A percentile compares a stretch with the other conserved stretches of the same genome.
These are phyloP conservation scores for Neoascochyta sp. DNA, from an alignment of 2,329 filamentous ascomycete species.

Conservation along the genomic window DNA sequence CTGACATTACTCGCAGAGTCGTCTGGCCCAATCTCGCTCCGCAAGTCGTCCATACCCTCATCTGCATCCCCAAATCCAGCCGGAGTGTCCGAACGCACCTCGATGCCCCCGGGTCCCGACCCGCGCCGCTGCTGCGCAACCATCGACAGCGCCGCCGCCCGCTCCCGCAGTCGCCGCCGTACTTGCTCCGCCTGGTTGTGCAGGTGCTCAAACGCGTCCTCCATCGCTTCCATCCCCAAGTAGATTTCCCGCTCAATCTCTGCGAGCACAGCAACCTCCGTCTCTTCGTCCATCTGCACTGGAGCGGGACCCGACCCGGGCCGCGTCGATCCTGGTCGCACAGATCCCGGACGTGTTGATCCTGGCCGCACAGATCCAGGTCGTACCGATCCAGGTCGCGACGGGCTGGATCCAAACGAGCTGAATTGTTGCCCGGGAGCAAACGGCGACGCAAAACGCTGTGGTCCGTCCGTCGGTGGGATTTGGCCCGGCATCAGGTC, in stretches of 20 bases:
- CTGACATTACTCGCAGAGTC: conserved; percentile 79
- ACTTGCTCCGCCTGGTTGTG: conserved; percentile 81
- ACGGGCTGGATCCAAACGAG: conserved; percentile 28
- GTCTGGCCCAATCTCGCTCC: conserved; percentile 63
- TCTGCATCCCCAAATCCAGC: conserved; percentile 34
- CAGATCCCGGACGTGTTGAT: conserved; percentile 14
- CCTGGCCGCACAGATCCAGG: conserved; percentile 36
- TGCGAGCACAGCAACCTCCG: conserved; percentile 82
- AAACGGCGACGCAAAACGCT: conserved; percentile 42
- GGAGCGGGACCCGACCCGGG: conserved; percentile 51
- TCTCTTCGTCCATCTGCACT: conserved; percentile 90
- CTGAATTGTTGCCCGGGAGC: conserved; percentile 32
- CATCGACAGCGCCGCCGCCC: conserved; percentile 72
- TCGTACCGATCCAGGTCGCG: conserved; percentile 20
- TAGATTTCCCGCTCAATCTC: conserved; percentile 94
- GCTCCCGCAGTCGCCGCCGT: conserved; percentile 72
- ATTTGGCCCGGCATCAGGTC: conserved; percentile 44
- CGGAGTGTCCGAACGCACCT: conserved; percentile 50
- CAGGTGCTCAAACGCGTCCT: conserved; percentile 90
- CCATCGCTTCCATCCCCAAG: conserved; percentile 86
- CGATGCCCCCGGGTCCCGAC: conserved; percentile 41
- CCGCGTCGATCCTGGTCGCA: conserved; percentile 41
- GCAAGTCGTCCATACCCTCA: conserved; percentile 39
- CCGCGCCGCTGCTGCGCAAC: conserved; percentile 56
- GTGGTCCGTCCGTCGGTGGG: conserved; percentile 38